phyloP scores from a whole-genome alignment of 768 basidiomycete species.

The Boletellus ananiceps region DNA sequence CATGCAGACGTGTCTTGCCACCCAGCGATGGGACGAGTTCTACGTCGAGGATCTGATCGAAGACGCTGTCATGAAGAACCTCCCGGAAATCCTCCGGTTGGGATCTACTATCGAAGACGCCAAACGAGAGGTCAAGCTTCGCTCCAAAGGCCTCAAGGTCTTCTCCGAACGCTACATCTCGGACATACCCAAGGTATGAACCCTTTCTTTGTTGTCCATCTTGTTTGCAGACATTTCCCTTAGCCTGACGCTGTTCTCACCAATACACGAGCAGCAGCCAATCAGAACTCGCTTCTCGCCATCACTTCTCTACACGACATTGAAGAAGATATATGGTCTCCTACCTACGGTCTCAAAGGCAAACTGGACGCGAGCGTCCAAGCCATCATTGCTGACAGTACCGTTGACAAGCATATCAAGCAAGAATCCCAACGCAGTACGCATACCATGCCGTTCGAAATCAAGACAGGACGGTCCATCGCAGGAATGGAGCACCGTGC shows the following conservation, averaged over 20 bases:
- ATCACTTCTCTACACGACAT: conserved; percentile 76
- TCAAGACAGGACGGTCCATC: conserved; percentile 85
- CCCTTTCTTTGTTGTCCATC: background rate
- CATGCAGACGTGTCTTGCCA: conserved; percentile 71
- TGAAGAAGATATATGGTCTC: conserved; percentile 98
- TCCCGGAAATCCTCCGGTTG: conserved; percentile 61
- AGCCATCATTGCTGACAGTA: conserved; percentile 52
- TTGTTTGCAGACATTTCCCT: background rate
- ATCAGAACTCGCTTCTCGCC: conserved; percentile 56
- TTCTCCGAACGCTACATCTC: conserved; percentile 69
- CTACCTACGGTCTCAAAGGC: conserved; percentile 90
- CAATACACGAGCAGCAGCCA: conserved; percentile 54
- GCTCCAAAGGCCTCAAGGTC: conserved; percentile 59
- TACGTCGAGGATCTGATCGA: conserved; percentile 62
- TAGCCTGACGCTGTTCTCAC: conserved; percentile 63
- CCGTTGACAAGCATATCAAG: conserved; percentile 17
- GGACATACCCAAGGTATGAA: conserved; percentile 55
- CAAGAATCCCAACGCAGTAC: conserved; percentile 18
- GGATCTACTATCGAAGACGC: conserved; percentile 58
- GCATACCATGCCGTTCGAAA: conserved; percentile 73
- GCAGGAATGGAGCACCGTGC: conserved; percentile 91
- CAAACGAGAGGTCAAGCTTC: conserved; percentile 51
- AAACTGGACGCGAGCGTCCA: conserved; percentile 91
- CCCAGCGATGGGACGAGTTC: conserved; percentile 55
- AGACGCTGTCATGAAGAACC: conserved; percentile 45